Evolutionary conservation across 176 grass and related monocot species (phyloP), one percentile per base, ranked within the genome.

Genomic region (Stipa capillata): DNA sequence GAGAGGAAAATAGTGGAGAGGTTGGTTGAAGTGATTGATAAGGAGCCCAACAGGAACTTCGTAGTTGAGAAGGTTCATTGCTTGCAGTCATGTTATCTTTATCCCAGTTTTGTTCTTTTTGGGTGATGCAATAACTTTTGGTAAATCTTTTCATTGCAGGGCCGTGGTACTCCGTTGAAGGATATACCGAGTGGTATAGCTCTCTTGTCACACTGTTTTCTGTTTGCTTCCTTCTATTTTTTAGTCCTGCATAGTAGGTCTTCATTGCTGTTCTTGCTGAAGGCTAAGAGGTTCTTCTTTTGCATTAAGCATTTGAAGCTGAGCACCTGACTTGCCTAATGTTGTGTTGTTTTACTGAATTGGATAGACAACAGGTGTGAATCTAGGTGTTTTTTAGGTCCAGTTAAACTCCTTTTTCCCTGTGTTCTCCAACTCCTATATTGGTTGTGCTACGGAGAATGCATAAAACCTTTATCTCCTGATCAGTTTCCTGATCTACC

Each of bases 21-120:
- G 60, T 92, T 99, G 67, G 97, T 99, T 39, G 97, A 99, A 90
- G 92, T 95, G 72, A 96, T 99, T 96, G 97, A 96, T 36, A 99
- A 99, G 76, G 97, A 96, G 68, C 81, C 90, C 62, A 87, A 85
- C 65, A 84, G 8, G 69, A 82, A 78, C 39, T 99, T 99, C 23
- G 28, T 93, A 61, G 84, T 99, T 81, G 97, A 99, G 60, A 99
- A 99, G 97, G 97, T 99, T 55, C 17, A 51, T 82, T 85, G 24
- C 42, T 79, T 69, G 29, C 57, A 40, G 36, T 59, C 33, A 62
- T 78, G 29, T 56, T 85, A 20, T 39, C 68, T 45, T 56, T 83
- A 24, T 49, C 62, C 20, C 39, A 57, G 7, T 47, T 43, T 33
- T 27, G 51, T 70, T 44, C 1, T 47, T 84, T 60, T 37, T n/a